These are phyloP conservation scores for Lippia alba DNA, from an alignment of 305 asterid genomes.

Conservation along the genomic window DNA sequence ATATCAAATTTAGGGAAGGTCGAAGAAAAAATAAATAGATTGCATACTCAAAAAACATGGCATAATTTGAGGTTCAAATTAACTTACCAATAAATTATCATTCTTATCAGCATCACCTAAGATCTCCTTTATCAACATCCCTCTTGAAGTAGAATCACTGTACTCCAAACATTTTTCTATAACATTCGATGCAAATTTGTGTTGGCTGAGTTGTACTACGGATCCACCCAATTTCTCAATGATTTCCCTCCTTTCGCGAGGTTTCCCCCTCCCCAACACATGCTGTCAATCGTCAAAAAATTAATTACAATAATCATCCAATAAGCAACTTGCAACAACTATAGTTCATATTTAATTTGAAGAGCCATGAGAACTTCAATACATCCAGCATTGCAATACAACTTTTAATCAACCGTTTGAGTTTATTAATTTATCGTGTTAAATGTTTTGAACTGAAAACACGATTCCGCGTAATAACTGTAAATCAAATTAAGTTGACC, in stretches of 20 bases:
- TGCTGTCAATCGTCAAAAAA: constrained; percentile 44
- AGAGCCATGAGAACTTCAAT: neutral
- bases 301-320: constrained; percentile 23
- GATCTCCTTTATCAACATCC: constrained; percentile 51
- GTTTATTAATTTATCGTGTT: too few species aligned
- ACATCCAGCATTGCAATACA: neutral
- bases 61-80: constrained; percentile 13
- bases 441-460: too few species aligned
- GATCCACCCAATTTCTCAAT: constrained; percentile 49
- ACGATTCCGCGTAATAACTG: too few species aligned
- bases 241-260: constrained; percentile 57
- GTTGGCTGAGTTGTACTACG: constrained; percentile 59
- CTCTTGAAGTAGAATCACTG: constrained; percentile 49
- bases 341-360: constrained; percentile 7
- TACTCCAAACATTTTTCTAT: constrained; percentile 58
- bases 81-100: constrained; percentile 58
- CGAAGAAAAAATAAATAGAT: neutral
- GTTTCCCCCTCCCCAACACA: constrained; percentile 54
- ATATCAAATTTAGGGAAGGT: constrained; percentile 1
- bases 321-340: neutral
- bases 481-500: too few species aligned
- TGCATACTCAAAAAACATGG: neutral
- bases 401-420: neutral
- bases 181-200: constrained; percentile 62
- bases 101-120: constrained; percentile 47